A percentile compares a stretch with the other conserved stretches of the same genome.
phyloP scores from a whole-genome alignment of 139 green algal genomes.

The Zygnema circumcarinatum region DNA sequence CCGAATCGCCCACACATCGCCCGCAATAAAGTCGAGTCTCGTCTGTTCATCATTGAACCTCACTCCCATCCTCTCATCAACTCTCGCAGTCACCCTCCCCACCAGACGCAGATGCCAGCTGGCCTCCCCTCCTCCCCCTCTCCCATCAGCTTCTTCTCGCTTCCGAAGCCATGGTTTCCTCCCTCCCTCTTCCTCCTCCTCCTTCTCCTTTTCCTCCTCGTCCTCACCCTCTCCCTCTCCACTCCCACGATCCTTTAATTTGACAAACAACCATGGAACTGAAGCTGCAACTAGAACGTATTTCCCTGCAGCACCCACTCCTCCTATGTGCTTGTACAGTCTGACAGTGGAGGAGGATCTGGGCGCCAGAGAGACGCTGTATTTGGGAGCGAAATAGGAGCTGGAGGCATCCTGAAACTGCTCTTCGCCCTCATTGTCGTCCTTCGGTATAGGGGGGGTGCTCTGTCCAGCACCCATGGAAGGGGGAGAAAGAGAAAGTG shows the following conservation, averaged over 20 bases:
- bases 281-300: not conserved
- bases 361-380: not conserved
- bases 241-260: slow-evolving; percentile 14
- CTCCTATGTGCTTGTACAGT: not conserved
- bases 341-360: not conserved
- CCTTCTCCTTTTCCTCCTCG: slow-evolving; percentile 43
- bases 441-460: too few species aligned
- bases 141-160: slow-evolving; percentile 25
- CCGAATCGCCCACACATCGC: slow-evolving; percentile 35
- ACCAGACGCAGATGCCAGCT: slow-evolving; percentile 34
- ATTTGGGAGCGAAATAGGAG: not conserved
- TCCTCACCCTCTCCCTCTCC: slow-evolving; percentile 39
- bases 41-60: slow-evolving; percentile 40
- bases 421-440: not conserved
- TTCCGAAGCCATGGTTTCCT: not conserved
- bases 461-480: too few species aligned
- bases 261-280: not conserved
- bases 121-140: slow-evolving; percentile 14
- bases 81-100: not conserved
- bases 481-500: too few species aligned
- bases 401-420: slow-evolving; percentile 1
- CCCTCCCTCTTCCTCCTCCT: slow-evolving; percentile 40
- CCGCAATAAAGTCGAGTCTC: slow-evolving; percentile 43
- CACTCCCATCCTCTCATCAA: slow-evolving; percentile 5
- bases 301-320: not conserved